Conservation (phyloP, 371 early-diverging fungal species). For the Funneliformis caledonium region DNA sequence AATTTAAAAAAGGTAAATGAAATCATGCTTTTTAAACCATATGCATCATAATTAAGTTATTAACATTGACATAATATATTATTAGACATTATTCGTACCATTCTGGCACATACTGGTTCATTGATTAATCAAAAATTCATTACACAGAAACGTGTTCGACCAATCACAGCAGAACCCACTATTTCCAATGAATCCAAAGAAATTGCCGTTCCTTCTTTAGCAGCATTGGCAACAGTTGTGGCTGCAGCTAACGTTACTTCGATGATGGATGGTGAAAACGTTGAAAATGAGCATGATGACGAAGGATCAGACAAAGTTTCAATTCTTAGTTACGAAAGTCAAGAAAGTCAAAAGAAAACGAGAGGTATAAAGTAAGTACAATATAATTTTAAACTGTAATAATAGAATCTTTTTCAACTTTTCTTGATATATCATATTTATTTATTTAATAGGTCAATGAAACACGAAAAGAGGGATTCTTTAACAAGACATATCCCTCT, state of each 20-base stretch:
- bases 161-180: neutral
- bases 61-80: neutral
- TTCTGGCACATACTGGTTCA: slow-evolving; percentile 1
- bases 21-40: neutral
- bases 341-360: slow-evolving; percentile 2
- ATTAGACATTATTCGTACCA: slow-evolving; percentile 22
- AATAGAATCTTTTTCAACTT: neutral
- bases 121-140: slow-evolving; percentile 17
- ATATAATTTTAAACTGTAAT: too few relatives aligned
- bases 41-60: neutral
- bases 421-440: neutral
- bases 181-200: neutral
- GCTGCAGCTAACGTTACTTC: neutral
- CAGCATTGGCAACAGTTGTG: neutral
- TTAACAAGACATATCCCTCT: neutral
- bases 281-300: neutral
- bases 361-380: slow-evolving; percentile 16
- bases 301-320: slow-evolving; percentile 23
- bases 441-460: neutral
- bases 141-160: neutral
- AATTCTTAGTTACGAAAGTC: slow-evolving; percentile 7
- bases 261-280: neutral
- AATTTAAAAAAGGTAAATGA: slow-evolving; percentile 63
- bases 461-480: neutral
- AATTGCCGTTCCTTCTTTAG: neutral